Base-by-base conservation (phyloP, 345 rosid species). In the Reutealis trisperma region DNA sequence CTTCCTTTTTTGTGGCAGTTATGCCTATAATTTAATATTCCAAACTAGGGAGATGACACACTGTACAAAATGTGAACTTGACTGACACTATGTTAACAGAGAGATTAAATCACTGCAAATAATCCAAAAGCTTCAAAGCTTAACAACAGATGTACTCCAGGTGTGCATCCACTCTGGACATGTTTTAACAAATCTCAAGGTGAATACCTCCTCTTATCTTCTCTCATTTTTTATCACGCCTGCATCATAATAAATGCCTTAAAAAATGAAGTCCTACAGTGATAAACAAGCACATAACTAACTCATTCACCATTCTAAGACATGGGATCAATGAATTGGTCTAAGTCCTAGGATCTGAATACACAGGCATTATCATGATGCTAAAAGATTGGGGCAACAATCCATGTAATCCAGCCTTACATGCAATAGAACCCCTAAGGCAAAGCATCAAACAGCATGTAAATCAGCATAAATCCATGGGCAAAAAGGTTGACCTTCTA, bases 21-120 rank as follows among this genome's bases (percentile, higher is more conserved):
- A 72, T 37, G 34, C 22, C 62, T 25, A n/a, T 27, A 7, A 10
- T 74, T 21, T 16, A 30, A 14, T 42, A 6, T 25, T 75, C 41
- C 65, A 75, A n/a, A 51, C 52, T 0, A 25, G 61, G 71, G 62
- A 32, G 22, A 75, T n/a, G 30, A 61, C 14, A 73, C 14, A 47
- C 5, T 25, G 4, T 45, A 54, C 32, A 70, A 70, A 70, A 59
- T 18, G 37, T 44, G 22, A 24, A 44, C 57, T 25, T 60, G 34
- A 16, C 19, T 24, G 9, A 24, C 16, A 24, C 67, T 5, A 34
- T 15, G 45, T 55, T 47, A 63, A 1, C 9, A 32, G 47, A 19
- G 59, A 62, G 47, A 49, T 22, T 14, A 55, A 66, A 24, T 41
- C 24, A 37, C 37, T 51, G 14, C 47, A 52, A 21, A 54, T 18